phyloP scores from a whole-genome alignment of 1,139 yeast genomes.

The Wickerhamiella infanticola region DNA sequence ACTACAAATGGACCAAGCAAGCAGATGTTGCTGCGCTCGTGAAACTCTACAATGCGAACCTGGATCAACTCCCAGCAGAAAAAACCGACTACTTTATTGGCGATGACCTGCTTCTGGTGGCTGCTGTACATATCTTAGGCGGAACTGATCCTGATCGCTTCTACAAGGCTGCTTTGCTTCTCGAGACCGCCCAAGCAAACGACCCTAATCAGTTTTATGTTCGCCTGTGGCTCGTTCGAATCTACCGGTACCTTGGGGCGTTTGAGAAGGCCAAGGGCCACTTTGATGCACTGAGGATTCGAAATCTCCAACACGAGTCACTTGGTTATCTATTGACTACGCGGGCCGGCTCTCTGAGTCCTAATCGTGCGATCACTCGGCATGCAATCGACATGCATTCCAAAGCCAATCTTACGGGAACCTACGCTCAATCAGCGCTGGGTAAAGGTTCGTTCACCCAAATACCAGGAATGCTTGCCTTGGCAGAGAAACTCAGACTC shows the following conservation, averaged over 20 bases:
- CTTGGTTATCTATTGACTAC: constrained; percentile 42
- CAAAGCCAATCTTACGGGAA: constrained; percentile 36
- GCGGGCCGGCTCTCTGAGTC: constrained; percentile 31
- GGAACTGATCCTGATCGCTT: constrained; percentile 11
- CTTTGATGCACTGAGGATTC: constrained; percentile 43
- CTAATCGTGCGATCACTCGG: constrained; percentile 15
- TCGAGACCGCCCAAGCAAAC: constrained; percentile 33
- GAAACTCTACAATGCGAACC: constrained; percentile 25
- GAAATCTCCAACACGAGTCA: constrained; percentile 69
- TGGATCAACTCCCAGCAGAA: constrained; percentile 19
- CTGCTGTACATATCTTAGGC: constrained; percentile 19
- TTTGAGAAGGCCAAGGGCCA: constrained; percentile 35
- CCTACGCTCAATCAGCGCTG: constrained; percentile 35
- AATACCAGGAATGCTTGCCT: constrained; percentile 40
- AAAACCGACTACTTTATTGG: constrained; percentile 53
- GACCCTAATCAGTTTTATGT: constrained; percentile 56
- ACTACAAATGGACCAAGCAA: constrained; percentile 15
- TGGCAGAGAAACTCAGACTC: constrained; percentile 16
- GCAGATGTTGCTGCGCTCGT: constrained; percentile 20
- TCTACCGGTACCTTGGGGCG: constrained; percentile 48
- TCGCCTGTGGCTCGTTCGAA: constrained; percentile 52
- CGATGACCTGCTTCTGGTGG: constrained; percentile 45
- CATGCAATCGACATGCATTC: constrained; percentile 32
- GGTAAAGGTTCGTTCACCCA: constrained; percentile 43
- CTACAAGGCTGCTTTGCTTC: constrained; percentile 26